Percentiles rank a stretch among this genome's conserved stretches.
Evolutionary conservation across 163 green algal genomes (phyloP).

Genomic region (Chlamydomonas reinhardtii): DNA sequence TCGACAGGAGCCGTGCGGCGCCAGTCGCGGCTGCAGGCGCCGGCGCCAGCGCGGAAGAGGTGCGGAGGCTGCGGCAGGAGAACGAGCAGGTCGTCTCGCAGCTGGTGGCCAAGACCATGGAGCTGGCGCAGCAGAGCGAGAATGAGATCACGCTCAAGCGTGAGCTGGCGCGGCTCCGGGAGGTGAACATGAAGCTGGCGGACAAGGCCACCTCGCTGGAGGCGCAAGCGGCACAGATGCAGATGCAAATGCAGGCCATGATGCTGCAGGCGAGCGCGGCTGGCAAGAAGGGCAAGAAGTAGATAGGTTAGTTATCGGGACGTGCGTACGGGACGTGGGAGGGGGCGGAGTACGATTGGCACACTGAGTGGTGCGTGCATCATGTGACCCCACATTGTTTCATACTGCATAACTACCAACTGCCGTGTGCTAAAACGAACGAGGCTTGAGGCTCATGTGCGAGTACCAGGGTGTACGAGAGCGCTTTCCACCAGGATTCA

Average conservation of each 20-base stretch:
- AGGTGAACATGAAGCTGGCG: constrained; percentile 76
- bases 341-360: neutral
- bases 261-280: too few relatives aligned
- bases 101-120: constrained; percentile 80
- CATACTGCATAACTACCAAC: too few relatives aligned
- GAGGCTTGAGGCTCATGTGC: too few relatives aligned
- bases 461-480: too few relatives aligned
- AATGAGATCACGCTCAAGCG: constrained; percentile 55
- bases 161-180: constrained; percentile 65
- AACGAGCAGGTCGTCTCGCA: constrained; percentile 81
- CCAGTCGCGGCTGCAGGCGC: neutral
- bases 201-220: constrained; percentile 74
- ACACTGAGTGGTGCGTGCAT: too few relatives aligned
- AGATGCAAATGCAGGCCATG: neutral
- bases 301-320: neutral
- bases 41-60: constrained; percentile 48
- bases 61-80: constrained; percentile 72
- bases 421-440: too few relatives aligned
- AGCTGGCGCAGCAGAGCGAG: constrained; percentile 72
- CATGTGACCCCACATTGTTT: too few relatives aligned
- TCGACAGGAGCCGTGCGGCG: too few relatives aligned
- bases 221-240: constrained; percentile 42
- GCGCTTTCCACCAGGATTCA: too few relatives aligned
- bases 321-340: neutral
- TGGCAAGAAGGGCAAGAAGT: constrained; percentile 21